Percentiles rank a stretch among this genome's conserved stretches.
These are phyloP conservation scores for Leccinum uliginosum DNA, from an alignment of 768 basidiomycete genomes.

Conservation along the genomic window DNA sequence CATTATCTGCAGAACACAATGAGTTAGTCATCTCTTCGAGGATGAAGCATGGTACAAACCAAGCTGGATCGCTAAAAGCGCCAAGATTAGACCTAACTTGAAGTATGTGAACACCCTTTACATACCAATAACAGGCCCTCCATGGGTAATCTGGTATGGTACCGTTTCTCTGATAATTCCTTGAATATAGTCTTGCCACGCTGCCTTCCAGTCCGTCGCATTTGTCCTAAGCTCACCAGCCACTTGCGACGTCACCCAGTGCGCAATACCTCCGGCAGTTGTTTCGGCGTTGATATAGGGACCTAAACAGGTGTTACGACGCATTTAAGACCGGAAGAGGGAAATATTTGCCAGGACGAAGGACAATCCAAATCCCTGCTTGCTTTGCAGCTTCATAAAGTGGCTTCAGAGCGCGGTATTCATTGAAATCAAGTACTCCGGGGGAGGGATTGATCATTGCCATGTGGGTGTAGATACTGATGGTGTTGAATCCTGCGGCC, in stretches of 20 bases:
- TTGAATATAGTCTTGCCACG: conserved; percentile 71
- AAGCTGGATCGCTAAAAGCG: conserved; percentile 47
- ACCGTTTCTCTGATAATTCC: conserved; percentile 57
- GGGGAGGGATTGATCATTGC: conserved; percentile 70
- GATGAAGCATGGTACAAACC: conserved; percentile 32
- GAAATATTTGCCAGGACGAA: conserved; percentile 62
- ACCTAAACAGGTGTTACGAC: conserved; percentile 15
- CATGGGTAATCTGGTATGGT: conserved; percentile 63
- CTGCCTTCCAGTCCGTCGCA: conserved; percentile 60
- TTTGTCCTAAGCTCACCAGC: conserved; percentile 65
- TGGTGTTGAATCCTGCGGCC: conserved; percentile 73
- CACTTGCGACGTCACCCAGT: conserved; percentile 68
- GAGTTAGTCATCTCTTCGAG: background rate
- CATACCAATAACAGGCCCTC: conserved; percentile 73
- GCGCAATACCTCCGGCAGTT: conserved; percentile 67
- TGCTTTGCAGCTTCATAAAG: conserved; percentile 70
- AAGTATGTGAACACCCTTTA: background rate
- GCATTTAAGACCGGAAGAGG: background rate
- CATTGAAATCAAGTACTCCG: conserved; percentile 68
- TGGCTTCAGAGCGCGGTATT: conserved; percentile 63
- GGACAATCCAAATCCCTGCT: conserved; percentile 73
- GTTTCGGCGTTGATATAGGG: conserved; percentile 76
- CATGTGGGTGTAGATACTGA: conserved; percentile 82
- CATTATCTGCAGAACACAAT: conserved; percentile 52
- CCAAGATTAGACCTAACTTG: background rate